A percentile compares a stretch with the other conserved stretches of the same genome.
These are phyloP conservation scores for Chamaecyparis obtusa DNA, from an alignment of 75 land plant species.

Conservation along the genomic window DNA sequence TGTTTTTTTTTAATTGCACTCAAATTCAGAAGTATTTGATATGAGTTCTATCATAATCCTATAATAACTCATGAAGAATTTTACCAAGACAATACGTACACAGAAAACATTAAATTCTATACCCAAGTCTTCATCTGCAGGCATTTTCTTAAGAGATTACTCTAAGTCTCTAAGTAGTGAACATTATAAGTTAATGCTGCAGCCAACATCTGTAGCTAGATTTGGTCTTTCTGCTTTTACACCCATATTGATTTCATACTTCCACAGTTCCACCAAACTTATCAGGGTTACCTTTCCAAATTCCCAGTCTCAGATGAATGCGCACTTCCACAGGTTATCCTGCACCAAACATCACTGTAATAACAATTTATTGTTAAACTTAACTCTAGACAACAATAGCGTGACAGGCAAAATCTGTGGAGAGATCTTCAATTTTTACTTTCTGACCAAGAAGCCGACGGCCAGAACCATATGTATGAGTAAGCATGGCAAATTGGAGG, in stretches of 20 bases:
- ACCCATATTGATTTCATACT: not conserved
- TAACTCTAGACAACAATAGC: not conserved
- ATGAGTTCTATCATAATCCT: not conserved
- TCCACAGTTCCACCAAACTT: not conserved
- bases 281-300: not conserved
- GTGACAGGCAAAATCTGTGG: not conserved
- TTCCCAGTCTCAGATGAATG: not conserved
- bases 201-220: not conserved
- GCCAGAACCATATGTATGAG: not conserved
- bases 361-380: not conserved
- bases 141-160: not conserved
- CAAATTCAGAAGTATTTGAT: too few relatives aligned
- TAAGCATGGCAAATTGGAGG: not conserved
- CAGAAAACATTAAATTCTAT: not conserved
- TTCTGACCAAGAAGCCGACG: not conserved
- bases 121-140: not conserved
- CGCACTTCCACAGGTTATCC: not conserved
- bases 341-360: not conserved
- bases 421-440: not conserved
- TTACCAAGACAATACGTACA: not conserved
- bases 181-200: not conserved
- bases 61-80: not conserved
- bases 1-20: too few relatives aligned
- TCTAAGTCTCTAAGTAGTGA: not conserved
- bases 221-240: not conserved